Conservation (phyloP, 1,284 basidiomycete species). For the Malassezia japonica region DNA sequence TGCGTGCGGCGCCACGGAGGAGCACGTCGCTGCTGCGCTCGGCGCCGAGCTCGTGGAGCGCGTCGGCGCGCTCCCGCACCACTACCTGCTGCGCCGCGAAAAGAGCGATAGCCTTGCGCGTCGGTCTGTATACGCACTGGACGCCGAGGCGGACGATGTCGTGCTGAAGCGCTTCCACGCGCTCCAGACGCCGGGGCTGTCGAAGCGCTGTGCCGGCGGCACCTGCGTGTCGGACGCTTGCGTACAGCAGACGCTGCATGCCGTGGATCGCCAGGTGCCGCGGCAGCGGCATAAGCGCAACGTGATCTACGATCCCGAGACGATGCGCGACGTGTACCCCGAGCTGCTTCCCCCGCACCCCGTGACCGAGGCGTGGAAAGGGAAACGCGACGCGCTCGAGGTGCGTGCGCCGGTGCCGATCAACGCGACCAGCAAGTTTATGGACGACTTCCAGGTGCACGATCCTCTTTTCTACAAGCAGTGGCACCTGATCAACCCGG, state of each 20-base stretch:
- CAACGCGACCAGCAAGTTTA: conserved; percentile 25
- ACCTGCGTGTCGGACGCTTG: conserved; percentile 2
- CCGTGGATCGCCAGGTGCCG: conserved; percentile 40
- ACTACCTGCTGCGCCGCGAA: conserved; percentile 70
- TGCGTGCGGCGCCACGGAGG: conserved; percentile 29
- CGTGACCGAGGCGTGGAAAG: conserved; percentile 5
- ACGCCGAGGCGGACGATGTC: conserved; percentile 44
- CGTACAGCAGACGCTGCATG: conserved; percentile 29
- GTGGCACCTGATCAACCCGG: conserved; percentile 62
- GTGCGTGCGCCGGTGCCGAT: conserved; percentile 21
- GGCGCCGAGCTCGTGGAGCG: conserved; percentile 78
- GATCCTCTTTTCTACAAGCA: conserved; percentile 80
- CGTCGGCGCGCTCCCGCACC: conserved; percentile 69
- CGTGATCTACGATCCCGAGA: conserved; percentile 36
- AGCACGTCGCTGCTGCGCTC: conserved; percentile 55
- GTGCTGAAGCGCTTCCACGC: conserved; percentile 53
- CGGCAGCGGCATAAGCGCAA: conserved; percentile 42
- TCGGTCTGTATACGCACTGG: conserved; percentile 17
- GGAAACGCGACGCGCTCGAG: neutral
- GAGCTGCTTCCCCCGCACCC: conserved; percentile 27
- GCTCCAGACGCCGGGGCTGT: conserved; percentile 15
- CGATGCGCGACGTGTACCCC: conserved; percentile 39
- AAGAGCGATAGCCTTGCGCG: conserved; percentile 13
- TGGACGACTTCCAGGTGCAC: conserved; percentile 56
- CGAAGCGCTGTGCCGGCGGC: conserved; percentile 14